Base-by-base conservation (phyloP, 179 eudicot species). In the Nepenthes alata region DNA sequence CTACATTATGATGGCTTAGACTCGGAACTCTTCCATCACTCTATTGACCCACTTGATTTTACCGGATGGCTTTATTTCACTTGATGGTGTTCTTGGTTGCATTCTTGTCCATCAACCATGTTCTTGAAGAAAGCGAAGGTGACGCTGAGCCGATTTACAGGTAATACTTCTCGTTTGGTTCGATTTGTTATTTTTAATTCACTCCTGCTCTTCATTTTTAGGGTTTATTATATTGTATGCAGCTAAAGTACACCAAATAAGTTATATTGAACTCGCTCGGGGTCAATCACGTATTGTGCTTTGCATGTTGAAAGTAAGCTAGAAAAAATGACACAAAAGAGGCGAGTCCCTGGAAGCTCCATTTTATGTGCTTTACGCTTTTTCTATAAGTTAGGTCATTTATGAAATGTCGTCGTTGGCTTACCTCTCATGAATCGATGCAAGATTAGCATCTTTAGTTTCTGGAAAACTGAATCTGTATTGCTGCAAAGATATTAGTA, bases 91-190 rank as follows among this genome's bases (percentile, higher is more conserved):
- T 84, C 54, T 59, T 84, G 34, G 55, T 74, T 25, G 73, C 70
- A 56, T 54, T 80, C 11, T 66, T 75, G 4, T 72, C 56, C 69
- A 69, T 78, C 66, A 37, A 66, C 68, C 67, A 53, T 61, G 74
- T 64, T 38, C 62, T 83, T 56, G 72, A 78, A 67, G 89, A 86
- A 39, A 82, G 84, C 75, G 77, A 80, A 72, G 98, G 98, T 44
- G 96, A 89, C 69, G 72, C 80, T 71, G 91, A 88, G 75, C 91
- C 86, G 11, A 66, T 72, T 64, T 91, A 89, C 74, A 81, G 83
- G 96, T 91, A 70, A 63, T 63, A n/a, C 13, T 2, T 0, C 5
- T 47, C 0, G 2, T 54, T 61, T 56, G 15, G 49, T 66, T 15
- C 47, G 10, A 12, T 3, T 37, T 2, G 11, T 10, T 10, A 3